Evolutionary conservation across 2,329 filamentous ascomycete species (phyloP).

Genomic region (Phoma herbarum): DNA sequence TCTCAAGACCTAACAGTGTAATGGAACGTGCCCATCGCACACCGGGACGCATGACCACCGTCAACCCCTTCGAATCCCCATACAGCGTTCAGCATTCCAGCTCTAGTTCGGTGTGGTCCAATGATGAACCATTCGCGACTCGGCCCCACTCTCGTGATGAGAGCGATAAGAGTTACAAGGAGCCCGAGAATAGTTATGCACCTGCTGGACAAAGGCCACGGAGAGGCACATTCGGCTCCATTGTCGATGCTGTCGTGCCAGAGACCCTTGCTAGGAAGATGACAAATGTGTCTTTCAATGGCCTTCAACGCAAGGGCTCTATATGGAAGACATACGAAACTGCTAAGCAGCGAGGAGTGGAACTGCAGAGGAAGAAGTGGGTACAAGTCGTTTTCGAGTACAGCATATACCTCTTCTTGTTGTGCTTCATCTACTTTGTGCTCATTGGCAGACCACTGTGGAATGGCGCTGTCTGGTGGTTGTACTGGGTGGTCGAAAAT

Average conservation of each 20-base stretch:
- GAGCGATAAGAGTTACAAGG: constrained; percentile 17
- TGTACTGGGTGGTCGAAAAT: constrained; percentile 53
- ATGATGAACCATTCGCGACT: constrained; percentile 26
- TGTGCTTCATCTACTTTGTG: constrained; percentile 58
- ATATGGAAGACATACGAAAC: constrained; percentile 36
- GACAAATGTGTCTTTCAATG: constrained; percentile 28
- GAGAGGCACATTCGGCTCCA: constrained; percentile 27
- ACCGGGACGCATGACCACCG: constrained; percentile 17
- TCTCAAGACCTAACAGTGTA: constrained; percentile 16
- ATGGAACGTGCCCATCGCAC: constrained; percentile 12
- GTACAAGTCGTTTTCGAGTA: constrained; percentile 53
- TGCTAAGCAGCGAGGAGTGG: constrained; percentile 32
- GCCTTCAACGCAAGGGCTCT: constrained; percentile 24
- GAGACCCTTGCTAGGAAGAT: constrained; percentile 26
- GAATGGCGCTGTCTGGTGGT: constrained; percentile 56
- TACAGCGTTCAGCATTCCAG: neutral
- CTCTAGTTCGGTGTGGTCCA: constrained; percentile 21
- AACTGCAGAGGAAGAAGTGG: constrained; percentile 46
- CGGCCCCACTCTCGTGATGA: constrained; percentile 14
- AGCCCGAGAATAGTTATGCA: constrained; percentile 20
- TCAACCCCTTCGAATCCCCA: constrained; percentile 7
- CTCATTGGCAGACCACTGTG: constrained; percentile 58
- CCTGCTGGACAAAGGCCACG: constrained; percentile 13
- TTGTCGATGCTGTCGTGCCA: constrained; percentile 31
- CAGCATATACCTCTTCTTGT: constrained; percentile 46